Percentiles rank a stretch among this genome's conserved stretches.
phyloP scores from a whole-genome alignment of 129 eudicot genomes.

The Apium graveolens region DNA sequence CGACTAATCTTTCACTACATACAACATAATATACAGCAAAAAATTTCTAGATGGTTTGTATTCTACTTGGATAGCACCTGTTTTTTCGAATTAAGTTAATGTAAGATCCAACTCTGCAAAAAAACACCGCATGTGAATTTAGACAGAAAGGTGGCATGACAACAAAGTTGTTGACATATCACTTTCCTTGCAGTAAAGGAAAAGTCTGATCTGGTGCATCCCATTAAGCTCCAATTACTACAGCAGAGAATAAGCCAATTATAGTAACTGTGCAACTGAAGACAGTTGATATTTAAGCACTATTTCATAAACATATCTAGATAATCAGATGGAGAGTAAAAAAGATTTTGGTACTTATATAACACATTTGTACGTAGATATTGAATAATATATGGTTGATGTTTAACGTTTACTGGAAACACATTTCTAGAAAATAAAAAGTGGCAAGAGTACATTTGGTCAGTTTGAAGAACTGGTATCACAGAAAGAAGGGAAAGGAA shows the following conservation, averaged over 20 bases:
- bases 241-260: slow-evolving; percentile 2
- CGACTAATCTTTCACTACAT: neutral
- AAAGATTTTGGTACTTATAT: neutral
- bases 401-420: neutral
- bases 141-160: slow-evolving; percentile 16
- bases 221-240: slow-evolving; percentile 22
- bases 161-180: slow-evolving; percentile 30
- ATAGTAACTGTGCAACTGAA: neutral
- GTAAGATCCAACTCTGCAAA: slow-evolving; percentile 22
- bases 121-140: slow-evolving; percentile 23
- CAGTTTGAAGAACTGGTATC: neutral
- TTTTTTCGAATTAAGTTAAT: slow-evolving; percentile 11
- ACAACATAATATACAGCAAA: neutral
- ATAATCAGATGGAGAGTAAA: neutral
- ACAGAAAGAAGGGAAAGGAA: neutral
- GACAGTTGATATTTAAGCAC: neutral
- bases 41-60: neutral
- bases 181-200: slow-evolving; percentile 27
- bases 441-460: neutral
- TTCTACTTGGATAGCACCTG: slow-evolving; percentile 1
- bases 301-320: neutral
- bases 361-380: neutral
- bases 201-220: slow-evolving; percentile 20
- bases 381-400: neutral
- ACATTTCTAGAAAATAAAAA: neutral